Conservation (phyloP, 2,329 filamentous ascomycete genomes). For the Colletotrichum liriopes region DNA sequence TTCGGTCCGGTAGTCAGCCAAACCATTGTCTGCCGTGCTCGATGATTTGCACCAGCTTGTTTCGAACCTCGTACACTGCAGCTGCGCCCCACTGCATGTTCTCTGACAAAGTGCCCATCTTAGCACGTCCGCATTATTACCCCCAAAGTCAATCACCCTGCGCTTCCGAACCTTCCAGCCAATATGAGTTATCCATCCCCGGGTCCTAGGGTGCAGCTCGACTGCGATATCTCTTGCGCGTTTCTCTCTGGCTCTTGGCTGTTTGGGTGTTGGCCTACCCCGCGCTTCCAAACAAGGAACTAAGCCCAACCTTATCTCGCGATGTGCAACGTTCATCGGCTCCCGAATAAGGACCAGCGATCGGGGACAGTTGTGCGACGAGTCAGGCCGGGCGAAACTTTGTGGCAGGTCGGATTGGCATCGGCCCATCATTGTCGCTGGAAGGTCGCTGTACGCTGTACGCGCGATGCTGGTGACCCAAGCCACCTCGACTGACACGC, state of each 20-base stretch:
- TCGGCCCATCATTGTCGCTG: neutral
- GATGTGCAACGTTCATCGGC: slow-evolving; percentile 6
- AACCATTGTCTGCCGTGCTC: neutral
- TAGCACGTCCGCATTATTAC: neutral
- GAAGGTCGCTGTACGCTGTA: slow-evolving; percentile 10
- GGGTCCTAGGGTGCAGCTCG: slow-evolving; percentile 8
- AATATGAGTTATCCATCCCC: slow-evolving; percentile 10
- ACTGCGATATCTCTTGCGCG: neutral
- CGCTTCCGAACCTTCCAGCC: neutral
- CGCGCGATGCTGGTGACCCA: neutral
- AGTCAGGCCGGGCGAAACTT: slow-evolving; percentile 7
- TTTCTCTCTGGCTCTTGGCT: slow-evolving; percentile 1
- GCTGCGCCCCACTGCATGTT: slow-evolving; percentile 7
- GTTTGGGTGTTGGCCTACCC: no score
- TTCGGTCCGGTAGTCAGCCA: no score
- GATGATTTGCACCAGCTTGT: neutral
- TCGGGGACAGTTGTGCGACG: neutral
- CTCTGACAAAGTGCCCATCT: neutral
- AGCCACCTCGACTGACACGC: slow-evolving; percentile 8
- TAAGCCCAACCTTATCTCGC: slow-evolving; percentile 31
- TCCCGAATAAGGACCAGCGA: slow-evolving; percentile 17
- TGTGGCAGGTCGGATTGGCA: neutral
- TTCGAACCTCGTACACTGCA: slow-evolving; percentile 17
- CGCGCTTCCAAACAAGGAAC: neutral
- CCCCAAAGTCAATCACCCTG: neutral